Conservation (phyloP, 1,284 basidiomycete genomes). For the Ganoderma multipileum region DNA sequence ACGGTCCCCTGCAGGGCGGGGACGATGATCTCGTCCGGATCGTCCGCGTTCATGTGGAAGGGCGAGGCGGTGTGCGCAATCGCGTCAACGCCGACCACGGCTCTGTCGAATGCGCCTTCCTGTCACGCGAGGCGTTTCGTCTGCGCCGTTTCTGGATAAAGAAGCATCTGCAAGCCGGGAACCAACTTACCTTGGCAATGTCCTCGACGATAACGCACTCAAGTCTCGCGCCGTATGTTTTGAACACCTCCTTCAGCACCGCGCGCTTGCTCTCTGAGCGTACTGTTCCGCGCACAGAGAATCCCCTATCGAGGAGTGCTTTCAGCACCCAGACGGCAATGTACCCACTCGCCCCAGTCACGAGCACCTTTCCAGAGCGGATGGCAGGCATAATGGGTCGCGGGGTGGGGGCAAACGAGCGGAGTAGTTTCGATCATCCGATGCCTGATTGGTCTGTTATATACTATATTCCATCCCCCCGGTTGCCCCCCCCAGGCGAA, state of each 20-base stretch:
- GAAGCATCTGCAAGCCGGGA: no score
- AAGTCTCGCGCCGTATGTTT: slow-evolving; percentile 49
- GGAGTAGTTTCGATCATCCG: neutral
- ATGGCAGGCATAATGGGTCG: slow-evolving; percentile 37
- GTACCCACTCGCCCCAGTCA: slow-evolving; percentile 28
- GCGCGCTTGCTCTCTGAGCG: slow-evolving; percentile 45
- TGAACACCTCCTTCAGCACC: slow-evolving; percentile 54
- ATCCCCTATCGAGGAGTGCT: slow-evolving; percentile 38
- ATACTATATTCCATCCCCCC: neutral
- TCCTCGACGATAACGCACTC: slow-evolving; percentile 50
- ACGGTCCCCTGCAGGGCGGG: slow-evolving; percentile 35
- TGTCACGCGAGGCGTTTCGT: slow-evolving; percentile 14
- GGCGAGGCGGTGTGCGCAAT: slow-evolving; percentile 54
- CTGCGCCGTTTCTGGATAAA: no score
- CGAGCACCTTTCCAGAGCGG: slow-evolving; percentile 9
- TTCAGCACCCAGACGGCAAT: slow-evolving; percentile 38
- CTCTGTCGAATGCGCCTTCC: slow-evolving; percentile 47
- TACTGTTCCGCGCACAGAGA: slow-evolving; percentile 46
- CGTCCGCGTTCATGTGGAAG: slow-evolving; percentile 40
- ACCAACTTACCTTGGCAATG: slow-evolving; percentile 32
- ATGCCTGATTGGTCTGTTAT: neutral
- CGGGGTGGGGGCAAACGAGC: neutral
- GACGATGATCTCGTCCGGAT: slow-evolving; percentile 42
- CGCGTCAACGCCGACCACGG: slow-evolving; percentile 47
- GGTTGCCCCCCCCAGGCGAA: neutral